Base-by-base conservation (phyloP, 768 basidiomycete species). In the Tricholoma furcatifolium region DNA sequence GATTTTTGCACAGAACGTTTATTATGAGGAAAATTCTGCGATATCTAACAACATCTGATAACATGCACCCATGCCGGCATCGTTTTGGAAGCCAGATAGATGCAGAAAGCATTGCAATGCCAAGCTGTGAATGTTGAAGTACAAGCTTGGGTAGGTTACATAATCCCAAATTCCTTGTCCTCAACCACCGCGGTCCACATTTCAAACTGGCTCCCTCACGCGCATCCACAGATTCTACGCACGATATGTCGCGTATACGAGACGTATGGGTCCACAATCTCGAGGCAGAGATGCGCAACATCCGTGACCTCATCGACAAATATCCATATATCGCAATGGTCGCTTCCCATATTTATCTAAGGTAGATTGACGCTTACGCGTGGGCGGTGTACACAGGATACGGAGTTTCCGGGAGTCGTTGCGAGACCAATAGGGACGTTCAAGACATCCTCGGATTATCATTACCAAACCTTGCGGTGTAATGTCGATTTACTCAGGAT, bases 401-500 rank as follows among this genome's bases (percentile, higher is more conserved):
- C 97, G 48, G 97, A 99, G 68, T 98, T 98, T 69, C 97, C 97
- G 31, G 97, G 97, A 8, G 94, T 98, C 39, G 97, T 99, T 50
- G 97, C 96, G 3, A 83, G 97, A 17, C 97, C 97, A 2, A 96
- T 99, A 63, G 97, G 97, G 5, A 78, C 85, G 31, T 98, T 98
- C 79, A 93, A 93, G 69, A 95, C 94, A 0, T 93, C 93, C 10
- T 93, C 93, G 18, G 97, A 99, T 72, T 98, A 98, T 66, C 96
- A 98, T 71, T 99, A 98, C 71, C 97, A 99, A 71, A 99, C 97
- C 2, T 96, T 99, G 90, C 87, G 97, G 55, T 97, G 95, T 75
- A 99, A 99, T 71, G 97, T 98, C 63, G 97, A 99, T 79, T 77
- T 98, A 44, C 80, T 99, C 60, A 93, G 93, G 75, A 91, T 98